Evolutionary conservation across 2,329 filamentous ascomycete species (phyloP).

Genomic region (Diplodia scrobiculata): DNA sequence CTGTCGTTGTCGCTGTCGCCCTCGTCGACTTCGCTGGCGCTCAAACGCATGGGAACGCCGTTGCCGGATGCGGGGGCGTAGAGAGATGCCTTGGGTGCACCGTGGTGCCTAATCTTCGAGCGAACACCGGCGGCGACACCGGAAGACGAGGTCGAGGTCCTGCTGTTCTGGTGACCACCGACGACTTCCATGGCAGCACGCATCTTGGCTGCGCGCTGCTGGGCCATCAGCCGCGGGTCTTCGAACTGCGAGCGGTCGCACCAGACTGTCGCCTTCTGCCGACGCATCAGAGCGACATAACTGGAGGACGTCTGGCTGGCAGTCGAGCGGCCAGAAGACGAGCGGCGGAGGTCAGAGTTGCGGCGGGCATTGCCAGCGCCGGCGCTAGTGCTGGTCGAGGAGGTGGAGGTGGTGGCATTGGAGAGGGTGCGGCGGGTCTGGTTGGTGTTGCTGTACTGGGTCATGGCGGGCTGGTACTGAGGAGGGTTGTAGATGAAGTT

Average conservation of each 20-base stretch:
- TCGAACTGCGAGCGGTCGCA: conserved; percentile 92
- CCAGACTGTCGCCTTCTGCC: conserved; percentile 98
- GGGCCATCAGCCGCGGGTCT: conserved; percentile 78
- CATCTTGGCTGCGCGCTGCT: conserved; percentile 84
- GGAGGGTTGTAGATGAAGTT: conserved; percentile 34
- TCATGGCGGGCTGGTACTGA: conserved; percentile 29
- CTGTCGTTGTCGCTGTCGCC: conserved; percentile 77
- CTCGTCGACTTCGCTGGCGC: conserved; percentile 92
- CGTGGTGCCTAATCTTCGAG: conserved; percentile 86
- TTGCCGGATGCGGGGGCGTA: conserved; percentile 76
- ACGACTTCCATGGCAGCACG: conserved; percentile 82
- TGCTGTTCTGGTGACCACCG: conserved; percentile 54
- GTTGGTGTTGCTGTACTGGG: conserved; percentile 31
- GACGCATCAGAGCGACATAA: conserved; percentile 93
- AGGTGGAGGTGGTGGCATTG: conserved; percentile 71
- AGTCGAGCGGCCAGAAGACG: conserved; percentile 76
- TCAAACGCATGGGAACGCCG: conserved; percentile 86
- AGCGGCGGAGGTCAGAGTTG: conserved; percentile 65
- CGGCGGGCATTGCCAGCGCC: conserved; percentile 51
- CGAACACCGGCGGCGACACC: conserved; percentile 58
- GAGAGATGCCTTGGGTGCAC: conserved; percentile 74
- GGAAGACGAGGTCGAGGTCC: conserved; percentile 43
- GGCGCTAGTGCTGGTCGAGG: conserved; percentile 56
- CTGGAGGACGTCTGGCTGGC: conserved; percentile 61
- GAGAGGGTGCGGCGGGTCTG: conserved; percentile 61